These are phyloP conservation scores for Novymonas esmeraldas DNA, from an alignment of 208 protist species.

Conservation along the genomic window DNA sequence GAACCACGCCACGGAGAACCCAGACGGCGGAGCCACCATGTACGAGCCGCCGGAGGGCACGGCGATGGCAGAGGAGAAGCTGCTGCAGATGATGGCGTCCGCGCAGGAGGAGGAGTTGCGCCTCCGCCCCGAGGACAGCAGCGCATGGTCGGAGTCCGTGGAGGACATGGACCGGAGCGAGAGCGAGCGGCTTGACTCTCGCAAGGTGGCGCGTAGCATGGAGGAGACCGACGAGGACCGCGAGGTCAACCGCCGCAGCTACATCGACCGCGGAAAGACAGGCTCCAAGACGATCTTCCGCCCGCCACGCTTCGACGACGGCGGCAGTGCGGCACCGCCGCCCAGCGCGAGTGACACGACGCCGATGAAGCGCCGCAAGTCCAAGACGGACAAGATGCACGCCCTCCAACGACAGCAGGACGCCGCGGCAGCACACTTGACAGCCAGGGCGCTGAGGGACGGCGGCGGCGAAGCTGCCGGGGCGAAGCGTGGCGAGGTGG, in stretches of 20 bases:
- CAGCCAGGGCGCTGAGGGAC: constrained; percentile 37
- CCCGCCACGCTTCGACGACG: constrained; percentile 50
- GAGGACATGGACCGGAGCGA: constrained; percentile 82
- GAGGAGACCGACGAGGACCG: constrained; percentile 86
- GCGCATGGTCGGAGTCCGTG: constrained; percentile 66
- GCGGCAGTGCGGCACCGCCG: constrained; percentile 15
- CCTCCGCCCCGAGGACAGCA: constrained; percentile 41
- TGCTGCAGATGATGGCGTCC: constrained; percentile 82
- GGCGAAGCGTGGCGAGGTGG: constrained; percentile 66
- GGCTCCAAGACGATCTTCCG: constrained; percentile 81
- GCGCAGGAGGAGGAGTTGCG: constrained; percentile 81
- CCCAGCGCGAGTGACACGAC: constrained; percentile 22
- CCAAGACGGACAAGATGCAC: constrained; percentile 67
- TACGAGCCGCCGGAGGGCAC: constrained; percentile 70
- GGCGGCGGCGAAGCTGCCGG: constrained; percentile 19
- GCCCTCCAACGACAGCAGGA: constrained; percentile 83
- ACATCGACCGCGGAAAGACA: constrained; percentile 89
- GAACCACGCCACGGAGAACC: constrained; percentile 82
- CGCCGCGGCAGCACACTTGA: constrained; percentile 41
- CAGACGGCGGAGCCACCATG: constrained; percentile 54
- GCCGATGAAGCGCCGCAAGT: constrained; percentile 61
- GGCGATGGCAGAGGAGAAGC: constrained; percentile 62
- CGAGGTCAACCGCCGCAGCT: constrained; percentile 78
- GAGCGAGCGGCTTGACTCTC: constrained; percentile 45
- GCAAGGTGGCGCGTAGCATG: constrained; percentile 82